Conservation (phyloP, 768 basidiomycete genomes). For the Pholiota molesta region DNA sequence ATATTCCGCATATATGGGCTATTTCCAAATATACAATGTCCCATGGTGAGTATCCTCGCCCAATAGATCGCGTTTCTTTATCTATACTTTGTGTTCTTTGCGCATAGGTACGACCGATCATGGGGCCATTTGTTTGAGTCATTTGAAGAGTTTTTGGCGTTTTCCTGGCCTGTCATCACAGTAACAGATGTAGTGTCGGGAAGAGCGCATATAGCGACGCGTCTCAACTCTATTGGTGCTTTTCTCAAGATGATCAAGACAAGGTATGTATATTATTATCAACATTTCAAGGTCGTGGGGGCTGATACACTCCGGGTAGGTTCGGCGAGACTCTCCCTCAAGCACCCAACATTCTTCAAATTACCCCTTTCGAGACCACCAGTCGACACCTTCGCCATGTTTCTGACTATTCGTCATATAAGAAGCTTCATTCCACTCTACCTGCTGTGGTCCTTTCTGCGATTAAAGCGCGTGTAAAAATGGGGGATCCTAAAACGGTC, state of each 20-base stretch:
- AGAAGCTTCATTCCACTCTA: conserved; percentile 69
- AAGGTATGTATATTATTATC: conserved; percentile 43
- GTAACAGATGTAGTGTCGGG: conserved; percentile 76
- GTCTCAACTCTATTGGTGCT: conserved; percentile 66
- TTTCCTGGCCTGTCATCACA: conserved; percentile 83
- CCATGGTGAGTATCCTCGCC: conserved; percentile 51
- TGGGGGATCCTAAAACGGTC: conserved; percentile 68
- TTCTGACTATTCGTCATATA: conserved; percentile 67
- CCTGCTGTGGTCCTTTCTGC: conserved; percentile 71
- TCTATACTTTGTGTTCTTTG: conserved; percentile 4
- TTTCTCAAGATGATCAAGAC: conserved; percentile 89
- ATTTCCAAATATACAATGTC: conserved; percentile 72
- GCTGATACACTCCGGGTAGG: conserved; percentile 35
- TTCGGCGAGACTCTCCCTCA: conserved; percentile 77
- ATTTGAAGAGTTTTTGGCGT: conserved; percentile 78
- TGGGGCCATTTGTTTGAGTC: conserved; percentile 82
- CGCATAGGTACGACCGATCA: conserved; percentile 70
- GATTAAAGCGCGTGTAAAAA: conserved; percentile 62
- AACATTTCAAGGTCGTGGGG: background rate
- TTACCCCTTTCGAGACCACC: conserved; percentile 69
- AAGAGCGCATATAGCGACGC: conserved; percentile 79
- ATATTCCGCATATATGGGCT: conserved; percentile 78
- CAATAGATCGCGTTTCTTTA: conserved; percentile 6
- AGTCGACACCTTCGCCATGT: conserved; percentile 73
- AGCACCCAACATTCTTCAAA: conserved; percentile 70